Conservation (phyloP, 73 alveolate genomes). For the Symbiodinium natans region DNA sequence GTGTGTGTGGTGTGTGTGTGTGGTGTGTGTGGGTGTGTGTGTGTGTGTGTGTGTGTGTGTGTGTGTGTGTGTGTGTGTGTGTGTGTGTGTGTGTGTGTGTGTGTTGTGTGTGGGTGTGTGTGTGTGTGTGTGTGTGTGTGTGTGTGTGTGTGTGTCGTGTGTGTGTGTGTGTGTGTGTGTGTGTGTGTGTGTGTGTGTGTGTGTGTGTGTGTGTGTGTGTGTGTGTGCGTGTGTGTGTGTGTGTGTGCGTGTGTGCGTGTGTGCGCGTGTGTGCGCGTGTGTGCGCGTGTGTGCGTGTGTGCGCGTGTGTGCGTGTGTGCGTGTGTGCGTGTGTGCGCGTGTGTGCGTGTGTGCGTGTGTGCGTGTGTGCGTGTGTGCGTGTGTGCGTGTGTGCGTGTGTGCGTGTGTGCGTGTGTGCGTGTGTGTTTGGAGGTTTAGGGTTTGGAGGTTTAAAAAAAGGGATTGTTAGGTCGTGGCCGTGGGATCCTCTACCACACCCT, state of each 20-base stretch:
- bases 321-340: conserved; percentile 10
- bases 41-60: conserved; percentile 1
- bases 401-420: conserved; percentile 9
- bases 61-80: conserved; percentile 7
- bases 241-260: conserved; percentile 8
- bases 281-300: conserved; percentile 1
- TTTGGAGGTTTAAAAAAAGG: too few relatives aligned
- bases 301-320: background rate
- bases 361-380: conserved; percentile 22
- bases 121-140: conserved; percentile 7
- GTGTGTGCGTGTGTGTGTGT: conserved; percentile 14
- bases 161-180: conserved; percentile 8
- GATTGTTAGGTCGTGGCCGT: too few relatives aligned
- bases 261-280: conserved; percentile 11
- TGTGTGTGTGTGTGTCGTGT: conserved; percentile 1
- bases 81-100: conserved; percentile 1
- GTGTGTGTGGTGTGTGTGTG: background rate
- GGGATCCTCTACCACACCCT: too few relatives aligned
- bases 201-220: conserved; percentile 20
- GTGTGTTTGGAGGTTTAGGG: too few relatives aligned
- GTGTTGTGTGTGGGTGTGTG: background rate
- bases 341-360: conserved; percentile 21
- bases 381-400: conserved; percentile 17
- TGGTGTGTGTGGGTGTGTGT: background rate
- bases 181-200: conserved; percentile 19